These are phyloP conservation scores for Ophiognomonia clavigignenti-juglandacearum DNA, from an alignment of 2,329 filamentous ascomycete species.

Conservation along the genomic window DNA sequence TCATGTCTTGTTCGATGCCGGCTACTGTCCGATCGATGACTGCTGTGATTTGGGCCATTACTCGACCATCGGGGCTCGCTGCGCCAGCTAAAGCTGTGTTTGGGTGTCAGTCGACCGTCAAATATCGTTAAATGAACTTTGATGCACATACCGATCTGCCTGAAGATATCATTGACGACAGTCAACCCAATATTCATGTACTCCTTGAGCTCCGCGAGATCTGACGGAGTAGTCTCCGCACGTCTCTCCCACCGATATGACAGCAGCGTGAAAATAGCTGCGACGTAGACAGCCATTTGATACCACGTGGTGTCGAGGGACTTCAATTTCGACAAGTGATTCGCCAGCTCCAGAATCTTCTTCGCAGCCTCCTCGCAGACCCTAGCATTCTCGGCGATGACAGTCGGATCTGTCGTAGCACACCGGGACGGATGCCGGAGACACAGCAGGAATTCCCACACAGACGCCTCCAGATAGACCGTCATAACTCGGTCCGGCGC, in stretches of 20 bases:
- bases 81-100: background rate
- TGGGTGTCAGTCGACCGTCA: background rate
- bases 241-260: conserved; percentile 66
- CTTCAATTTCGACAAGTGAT: conserved; percentile 57
- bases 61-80: conserved; percentile 34
- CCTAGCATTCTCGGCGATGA: conserved; percentile 57
- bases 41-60: conserved; percentile 38
- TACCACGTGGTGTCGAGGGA: conserved; percentile 77
- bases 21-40: conserved; percentile 48
- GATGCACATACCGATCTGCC: conserved; percentile 52
- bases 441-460: conserved; percentile 54
- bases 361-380: conserved; percentile 63
- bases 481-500: conserved; percentile 44
- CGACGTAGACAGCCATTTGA: conserved; percentile 65
- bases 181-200: conserved; percentile 69
- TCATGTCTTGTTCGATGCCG: conserved; percentile 50
- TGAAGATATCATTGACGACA: conserved; percentile 62
- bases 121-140: background rate
- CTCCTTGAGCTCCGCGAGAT: conserved; percentile 54
- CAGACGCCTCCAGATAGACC: conserved; percentile 49
- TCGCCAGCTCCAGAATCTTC: conserved; percentile 57
- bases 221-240: conserved; percentile 50
- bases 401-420: conserved; percentile 45
- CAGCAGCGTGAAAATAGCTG: conserved; percentile 68
- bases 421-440: conserved; percentile 59